phyloP scores from a whole-genome alignment of 2,329 filamentous ascomycete species.

The Ophiosphaerella herpotricha region DNA sequence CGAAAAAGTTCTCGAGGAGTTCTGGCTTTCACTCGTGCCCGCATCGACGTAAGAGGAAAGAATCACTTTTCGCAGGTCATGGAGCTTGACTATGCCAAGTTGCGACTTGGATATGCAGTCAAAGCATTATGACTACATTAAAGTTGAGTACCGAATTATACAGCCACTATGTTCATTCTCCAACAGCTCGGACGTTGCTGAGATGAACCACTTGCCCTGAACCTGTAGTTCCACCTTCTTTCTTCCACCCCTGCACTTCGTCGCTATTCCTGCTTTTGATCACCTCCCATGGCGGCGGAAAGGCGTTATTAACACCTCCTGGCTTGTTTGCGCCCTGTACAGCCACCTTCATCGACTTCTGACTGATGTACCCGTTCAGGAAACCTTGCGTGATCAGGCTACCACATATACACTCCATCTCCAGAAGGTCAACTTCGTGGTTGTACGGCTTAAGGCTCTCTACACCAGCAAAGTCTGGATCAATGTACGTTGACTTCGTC shows the following conservation, averaged over 20 bases:
- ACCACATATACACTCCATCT: constrained; percentile 78
- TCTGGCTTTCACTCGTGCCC: no score
- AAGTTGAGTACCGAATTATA: neutral
- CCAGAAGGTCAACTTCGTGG: constrained; percentile 58
- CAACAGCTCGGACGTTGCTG: constrained; percentile 57
- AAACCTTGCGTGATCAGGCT: constrained; percentile 80
- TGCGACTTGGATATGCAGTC: no score
- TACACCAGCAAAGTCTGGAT: constrained; percentile 52
- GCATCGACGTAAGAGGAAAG: no score
- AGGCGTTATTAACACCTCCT: constrained; percentile 67
- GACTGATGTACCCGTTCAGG: constrained; percentile 82
- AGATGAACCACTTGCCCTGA: constrained; percentile 62
- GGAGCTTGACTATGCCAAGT: no score
- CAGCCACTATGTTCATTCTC: constrained; percentile 15
- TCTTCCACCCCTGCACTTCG: constrained; percentile 78
- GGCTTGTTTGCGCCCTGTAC: constrained; percentile 72
- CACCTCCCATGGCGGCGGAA: constrained; percentile 74
- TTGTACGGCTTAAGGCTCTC: constrained; percentile 35
- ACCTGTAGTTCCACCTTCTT: constrained; percentile 29
- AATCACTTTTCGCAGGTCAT: no score
- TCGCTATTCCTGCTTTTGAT: constrained; percentile 65
- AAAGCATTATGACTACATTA: no score
- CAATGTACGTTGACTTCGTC: constrained; percentile 47
- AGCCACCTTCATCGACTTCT: constrained; percentile 76
- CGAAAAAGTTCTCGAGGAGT: no score